Evolutionary conservation across 192 early-diverging fungal species (phyloP).

Genomic region (Coemansia sp.): DNA sequence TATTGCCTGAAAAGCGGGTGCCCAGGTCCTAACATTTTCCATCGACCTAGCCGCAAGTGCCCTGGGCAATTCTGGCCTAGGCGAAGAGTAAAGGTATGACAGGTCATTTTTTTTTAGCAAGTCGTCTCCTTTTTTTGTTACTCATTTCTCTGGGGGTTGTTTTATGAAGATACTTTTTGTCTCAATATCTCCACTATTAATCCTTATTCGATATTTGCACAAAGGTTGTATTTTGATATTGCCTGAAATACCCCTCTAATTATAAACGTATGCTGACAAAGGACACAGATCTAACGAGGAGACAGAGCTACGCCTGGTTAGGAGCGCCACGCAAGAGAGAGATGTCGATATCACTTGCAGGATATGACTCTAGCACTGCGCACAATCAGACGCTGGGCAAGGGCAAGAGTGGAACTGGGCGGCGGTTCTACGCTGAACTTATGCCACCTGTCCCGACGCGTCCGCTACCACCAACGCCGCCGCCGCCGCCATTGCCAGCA

Average conservation of each 20-base stretch:
- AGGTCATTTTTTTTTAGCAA: neutral
- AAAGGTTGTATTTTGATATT: neutral
- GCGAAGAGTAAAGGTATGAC: neutral
- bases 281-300: neutral
- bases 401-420: neutral
- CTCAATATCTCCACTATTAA: neutral
- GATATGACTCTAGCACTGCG: neutral
- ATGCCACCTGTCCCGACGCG: constrained; percentile 3
- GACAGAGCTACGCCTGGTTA: neutral
- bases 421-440: constrained; percentile 19
- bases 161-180: neutral
- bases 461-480: neutral
- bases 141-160: neutral
- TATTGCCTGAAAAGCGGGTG: constrained; percentile 2
- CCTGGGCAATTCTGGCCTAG: neutral
- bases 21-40: constrained; percentile 2
- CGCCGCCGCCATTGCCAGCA: neutral
- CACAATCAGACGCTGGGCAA: neutral
- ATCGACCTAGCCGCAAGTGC: neutral
- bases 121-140: neutral
- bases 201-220: neutral
- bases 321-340: neutral
- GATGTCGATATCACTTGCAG: neutral
- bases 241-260: neutral
- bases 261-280: neutral